These are phyloP conservation scores for Candida patagonica DNA, from an alignment of 805 yeast genomes.

Conservation along the genomic window DNA sequence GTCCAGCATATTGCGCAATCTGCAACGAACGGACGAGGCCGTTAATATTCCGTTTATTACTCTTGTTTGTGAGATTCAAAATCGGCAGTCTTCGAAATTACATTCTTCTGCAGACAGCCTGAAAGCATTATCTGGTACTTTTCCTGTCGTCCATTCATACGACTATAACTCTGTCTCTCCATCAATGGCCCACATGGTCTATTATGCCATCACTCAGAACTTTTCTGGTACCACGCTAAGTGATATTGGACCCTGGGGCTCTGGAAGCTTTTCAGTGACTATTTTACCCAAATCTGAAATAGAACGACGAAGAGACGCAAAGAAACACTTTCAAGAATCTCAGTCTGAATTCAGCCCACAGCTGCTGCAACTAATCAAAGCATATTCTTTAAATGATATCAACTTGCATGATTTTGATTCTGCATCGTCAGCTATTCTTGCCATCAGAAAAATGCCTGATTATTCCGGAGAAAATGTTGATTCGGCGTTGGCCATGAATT, in stretches of 20 bases:
- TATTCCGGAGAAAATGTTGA: constrained; percentile 2
- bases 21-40: not conserved
- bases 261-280: constrained; percentile 4
- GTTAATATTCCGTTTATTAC: constrained; percentile 12
- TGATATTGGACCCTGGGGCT: not conserved
- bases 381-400: constrained; percentile 17
- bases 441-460: constrained; percentile 5
- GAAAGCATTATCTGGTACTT: constrained; percentile 1
- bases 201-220: not conserved
- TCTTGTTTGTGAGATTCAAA: constrained; percentile 9
- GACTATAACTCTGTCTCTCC: not conserved
- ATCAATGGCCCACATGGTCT: not conserved
- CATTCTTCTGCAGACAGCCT: not conserved
- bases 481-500: constrained; percentile 4
- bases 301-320: constrained; percentile 1
- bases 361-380: constrained; percentile 8
- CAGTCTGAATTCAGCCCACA: not conserved
- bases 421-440: constrained; percentile 10
- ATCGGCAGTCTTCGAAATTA: not conserved
- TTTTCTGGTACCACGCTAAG: not conserved
- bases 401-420: constrained; percentile 10
- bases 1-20: not conserved
- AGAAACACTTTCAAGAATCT: not conserved
- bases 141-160: not conserved
- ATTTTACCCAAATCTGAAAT: constrained; percentile 1